Conservation (phyloP, 164 flowering plant species). For the Umbilicus rupestris region DNA sequence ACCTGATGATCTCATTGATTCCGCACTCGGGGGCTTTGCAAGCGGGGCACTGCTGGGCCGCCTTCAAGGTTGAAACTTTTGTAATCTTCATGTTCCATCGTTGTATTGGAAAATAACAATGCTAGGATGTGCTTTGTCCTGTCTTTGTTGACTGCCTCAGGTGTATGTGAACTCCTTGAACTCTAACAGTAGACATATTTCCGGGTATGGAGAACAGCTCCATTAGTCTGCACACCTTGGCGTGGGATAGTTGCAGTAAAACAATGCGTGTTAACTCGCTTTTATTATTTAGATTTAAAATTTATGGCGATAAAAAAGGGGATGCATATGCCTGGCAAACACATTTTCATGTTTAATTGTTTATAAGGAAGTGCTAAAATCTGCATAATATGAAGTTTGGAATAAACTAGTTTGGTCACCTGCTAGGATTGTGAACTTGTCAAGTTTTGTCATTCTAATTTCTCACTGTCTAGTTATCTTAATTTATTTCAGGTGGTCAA, state of each 20-base stretch:
- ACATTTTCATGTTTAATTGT: not conserved
- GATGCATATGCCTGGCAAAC: not conserved
- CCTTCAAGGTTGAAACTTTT: constrained; percentile 58
- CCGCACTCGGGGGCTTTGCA: constrained; percentile 73
- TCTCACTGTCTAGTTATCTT: not conserved
- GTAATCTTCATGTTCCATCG: not conserved
- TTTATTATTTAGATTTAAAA: too few relatives aligned
- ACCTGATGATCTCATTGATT: constrained; percentile 65
- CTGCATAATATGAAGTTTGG: not conserved
- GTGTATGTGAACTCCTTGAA: not conserved
- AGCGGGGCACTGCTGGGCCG: constrained; percentile 88
- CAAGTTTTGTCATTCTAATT: not conserved
- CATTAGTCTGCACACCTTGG: not conserved
- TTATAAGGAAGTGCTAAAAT: not conserved
- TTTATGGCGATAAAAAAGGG: too few relatives aligned
- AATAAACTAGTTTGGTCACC: not conserved
- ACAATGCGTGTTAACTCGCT: not conserved
- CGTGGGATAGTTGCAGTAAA: not conserved
- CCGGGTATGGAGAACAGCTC: not conserved
- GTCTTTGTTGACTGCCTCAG: not conserved
- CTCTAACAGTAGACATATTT: not conserved
- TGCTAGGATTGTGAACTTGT: not conserved
- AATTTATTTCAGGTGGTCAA: constrained; percentile 53
- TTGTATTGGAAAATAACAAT: not conserved
- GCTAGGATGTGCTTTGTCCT: not conserved